Evolutionary conservation across 768 basidiomycete genomes (phyloP).

Genomic region (Tricholoma matsutake): DNA sequence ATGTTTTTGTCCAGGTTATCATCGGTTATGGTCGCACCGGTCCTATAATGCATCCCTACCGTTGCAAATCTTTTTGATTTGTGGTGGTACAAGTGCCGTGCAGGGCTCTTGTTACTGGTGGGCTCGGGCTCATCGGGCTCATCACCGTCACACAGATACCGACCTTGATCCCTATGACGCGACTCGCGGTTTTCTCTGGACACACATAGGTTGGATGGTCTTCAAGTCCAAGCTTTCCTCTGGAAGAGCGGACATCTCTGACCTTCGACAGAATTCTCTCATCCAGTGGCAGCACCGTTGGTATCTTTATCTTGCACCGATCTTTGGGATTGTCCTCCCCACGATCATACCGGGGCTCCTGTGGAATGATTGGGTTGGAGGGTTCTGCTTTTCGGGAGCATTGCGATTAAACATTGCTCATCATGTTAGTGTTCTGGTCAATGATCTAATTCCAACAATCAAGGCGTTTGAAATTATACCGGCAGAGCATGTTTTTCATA

Average conservation of each 20-base stretch:
- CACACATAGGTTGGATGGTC: slow-evolving; percentile 84
- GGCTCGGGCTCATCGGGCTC: slow-evolving; percentile 79
- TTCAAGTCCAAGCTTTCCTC: slow-evolving; percentile 69
- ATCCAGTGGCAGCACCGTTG: slow-evolving; percentile 76
- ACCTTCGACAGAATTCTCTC: slow-evolving; percentile 65
- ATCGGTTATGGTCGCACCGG: slow-evolving; percentile 84
- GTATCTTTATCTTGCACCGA: slow-evolving; percentile 59
- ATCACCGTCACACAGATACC: slow-evolving; percentile 83
- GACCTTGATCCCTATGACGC: slow-evolving; percentile 85
- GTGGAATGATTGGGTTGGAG: slow-evolving; percentile 77
- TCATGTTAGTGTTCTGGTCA: slow-evolving; percentile 52
- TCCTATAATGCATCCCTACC: slow-evolving; percentile 75
- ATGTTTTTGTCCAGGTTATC: slow-evolving; percentile 50
- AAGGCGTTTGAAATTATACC: not conserved
- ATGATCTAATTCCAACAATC: slow-evolving; percentile 6
- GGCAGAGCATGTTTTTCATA: slow-evolving; percentile 81
- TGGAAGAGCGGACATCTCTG: slow-evolving; percentile 71
- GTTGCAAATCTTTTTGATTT: slow-evolving; percentile 66
- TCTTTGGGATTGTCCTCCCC: slow-evolving; percentile 72
- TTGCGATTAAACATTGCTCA: slow-evolving; percentile 73
- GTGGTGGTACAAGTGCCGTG: slow-evolving; percentile 78
- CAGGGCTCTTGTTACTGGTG: slow-evolving; percentile 90
- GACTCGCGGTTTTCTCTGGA: slow-evolving; percentile 73
- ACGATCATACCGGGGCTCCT: slow-evolving; percentile 63
- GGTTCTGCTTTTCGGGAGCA: slow-evolving; percentile 73